These are phyloP conservation scores for Cutaneotrichosporon dermatis DNA, from an alignment of 1,284 basidiomycete genomes.

Conservation along the genomic window DNA sequence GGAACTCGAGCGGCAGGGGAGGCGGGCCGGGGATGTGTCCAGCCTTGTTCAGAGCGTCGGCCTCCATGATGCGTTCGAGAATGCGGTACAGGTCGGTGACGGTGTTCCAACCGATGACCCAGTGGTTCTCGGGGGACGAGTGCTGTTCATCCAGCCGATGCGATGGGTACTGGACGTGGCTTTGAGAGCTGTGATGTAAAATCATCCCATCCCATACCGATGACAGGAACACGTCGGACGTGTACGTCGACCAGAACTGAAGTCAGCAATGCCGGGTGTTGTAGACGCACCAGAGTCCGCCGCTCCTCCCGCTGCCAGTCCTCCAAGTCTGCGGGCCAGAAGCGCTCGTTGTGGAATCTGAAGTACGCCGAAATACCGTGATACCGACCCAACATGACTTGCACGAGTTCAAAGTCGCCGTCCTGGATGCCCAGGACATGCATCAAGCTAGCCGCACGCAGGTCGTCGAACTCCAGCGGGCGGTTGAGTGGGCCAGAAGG, in stretches of 20 bases:
- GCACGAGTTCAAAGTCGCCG: slow-evolving; percentile 11
- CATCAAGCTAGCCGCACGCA: slow-evolving; percentile 13
- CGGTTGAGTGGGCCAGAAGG: background rate
- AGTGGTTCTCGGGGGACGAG: background rate
- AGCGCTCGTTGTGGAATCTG: slow-evolving; percentile 12
- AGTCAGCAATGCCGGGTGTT: background rate
- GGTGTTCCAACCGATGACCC: slow-evolving; percentile 19
- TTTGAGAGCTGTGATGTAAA: slow-evolving; percentile 12
- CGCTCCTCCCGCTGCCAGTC: slow-evolving; percentile 16
- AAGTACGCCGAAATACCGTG: slow-evolving; percentile 6
- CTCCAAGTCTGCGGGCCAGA: slow-evolving; percentile 9
- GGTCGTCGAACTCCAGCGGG: slow-evolving; percentile 12
- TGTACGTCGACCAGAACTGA: slow-evolving; percentile 22
- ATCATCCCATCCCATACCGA: slow-evolving; percentile 13
- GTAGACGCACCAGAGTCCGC: slow-evolving; percentile 10
- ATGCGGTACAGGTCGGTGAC: slow-evolving; percentile 19
- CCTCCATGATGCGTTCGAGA: slow-evolving; percentile 13
- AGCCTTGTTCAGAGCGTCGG: background rate
- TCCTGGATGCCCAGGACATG: slow-evolving; percentile 15
- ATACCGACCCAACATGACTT: slow-evolving; percentile 13
- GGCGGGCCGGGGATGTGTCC: background rate
- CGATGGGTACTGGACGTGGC: slow-evolving; percentile 13
- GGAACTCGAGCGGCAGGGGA: background rate
- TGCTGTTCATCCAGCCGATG: slow-evolving; percentile 7
- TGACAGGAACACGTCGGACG: slow-evolving; percentile 14